A percentile compares a stretch with the other conserved stretches of the same genome.
phyloP scores from a whole-genome alignment of 805 yeast genomes.

The Kodamaea restingae region DNA sequence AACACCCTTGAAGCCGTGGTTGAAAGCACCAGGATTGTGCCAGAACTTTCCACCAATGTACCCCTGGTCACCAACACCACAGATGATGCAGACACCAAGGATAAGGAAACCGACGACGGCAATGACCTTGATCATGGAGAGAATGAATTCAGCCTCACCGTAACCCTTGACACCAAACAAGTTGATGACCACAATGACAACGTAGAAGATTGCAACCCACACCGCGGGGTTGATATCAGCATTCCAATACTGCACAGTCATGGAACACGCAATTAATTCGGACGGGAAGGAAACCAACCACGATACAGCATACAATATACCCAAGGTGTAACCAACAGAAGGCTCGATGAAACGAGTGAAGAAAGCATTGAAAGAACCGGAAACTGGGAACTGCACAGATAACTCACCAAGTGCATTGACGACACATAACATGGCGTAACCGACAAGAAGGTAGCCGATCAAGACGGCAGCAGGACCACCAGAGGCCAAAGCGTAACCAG shows the following conservation, averaged over 20 bases:
- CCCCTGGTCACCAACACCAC: slow-evolving; percentile 27
- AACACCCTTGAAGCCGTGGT: slow-evolving; percentile 22
- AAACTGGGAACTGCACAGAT: slow-evolving; percentile 50
- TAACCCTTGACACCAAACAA: slow-evolving; percentile 34
- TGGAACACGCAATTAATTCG: slow-evolving; percentile 31
- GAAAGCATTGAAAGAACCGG: slow-evolving; percentile 50
- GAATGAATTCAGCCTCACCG: slow-evolving; percentile 28
- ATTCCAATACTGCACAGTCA: slow-evolving; percentile 36
- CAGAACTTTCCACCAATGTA: slow-evolving; percentile 21
- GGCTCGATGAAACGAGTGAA: slow-evolving; percentile 54
- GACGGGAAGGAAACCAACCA: slow-evolving; percentile 34
- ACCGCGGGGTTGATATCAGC: slow-evolving; percentile 29
- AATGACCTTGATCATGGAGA: slow-evolving; percentile 23
- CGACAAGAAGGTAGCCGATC: slow-evolving; percentile 24
- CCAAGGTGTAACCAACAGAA: slow-evolving; percentile 51
- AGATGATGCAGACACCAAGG: slow-evolving; percentile 27
- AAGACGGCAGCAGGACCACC: slow-evolving; percentile 32
- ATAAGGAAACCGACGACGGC: slow-evolving; percentile 28
- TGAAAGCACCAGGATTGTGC: slow-evolving; percentile 21
- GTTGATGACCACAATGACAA: slow-evolving; percentile 30
- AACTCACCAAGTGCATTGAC: slow-evolving; percentile 47
- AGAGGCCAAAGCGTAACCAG: slow-evolving; percentile 37
- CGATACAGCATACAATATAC: slow-evolving; percentile 41
- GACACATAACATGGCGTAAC: slow-evolving; percentile 21
- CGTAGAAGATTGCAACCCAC: slow-evolving; percentile 35